Evolutionary conservation across 805 yeast genomes (phyloP).

Genomic region (Kluyveromyces siamensis): DNA sequence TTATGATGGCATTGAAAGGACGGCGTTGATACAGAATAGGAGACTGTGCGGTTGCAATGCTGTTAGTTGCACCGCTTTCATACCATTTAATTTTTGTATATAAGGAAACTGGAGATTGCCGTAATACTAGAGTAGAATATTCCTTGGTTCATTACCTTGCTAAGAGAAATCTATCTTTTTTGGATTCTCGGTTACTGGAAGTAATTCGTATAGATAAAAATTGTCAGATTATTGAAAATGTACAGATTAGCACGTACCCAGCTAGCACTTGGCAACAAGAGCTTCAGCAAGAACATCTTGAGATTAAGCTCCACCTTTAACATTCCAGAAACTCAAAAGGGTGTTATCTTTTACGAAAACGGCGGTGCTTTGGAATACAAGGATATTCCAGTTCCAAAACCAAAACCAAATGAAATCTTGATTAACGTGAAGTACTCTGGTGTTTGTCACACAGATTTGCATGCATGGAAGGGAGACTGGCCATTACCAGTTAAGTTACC

Average conservation of each 20-base stretch:
- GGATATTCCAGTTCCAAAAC: constrained; percentile 49
- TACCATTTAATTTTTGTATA: too few relatives aligned
- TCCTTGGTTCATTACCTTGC: too few relatives aligned
- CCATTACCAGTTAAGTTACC: constrained; percentile 49
- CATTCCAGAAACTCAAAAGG: constrained; percentile 44
- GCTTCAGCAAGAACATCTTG: neutral
- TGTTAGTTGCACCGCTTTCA: too few relatives aligned
- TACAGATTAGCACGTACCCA: constrained; percentile 1
- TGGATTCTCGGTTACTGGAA: too few relatives aligned
- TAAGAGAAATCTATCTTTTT: too few relatives aligned
- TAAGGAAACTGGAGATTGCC: too few relatives aligned
- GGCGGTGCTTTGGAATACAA: constrained; percentile 41
- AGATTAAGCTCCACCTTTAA: constrained; percentile 17
- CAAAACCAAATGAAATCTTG: constrained; percentile 48
- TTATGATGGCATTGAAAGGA: too few relatives aligned
- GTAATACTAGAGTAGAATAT: too few relatives aligned
- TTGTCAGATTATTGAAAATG: neutral
- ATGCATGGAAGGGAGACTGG: constrained; percentile 66
- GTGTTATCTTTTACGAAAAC: constrained; percentile 41
- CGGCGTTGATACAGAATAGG: too few relatives aligned
- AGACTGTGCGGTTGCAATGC: too few relatives aligned
- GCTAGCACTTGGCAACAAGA: neutral
- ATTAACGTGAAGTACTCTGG: constrained; percentile 55
- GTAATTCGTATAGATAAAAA: too few relatives aligned
- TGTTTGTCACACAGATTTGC: constrained; percentile 58